Base-by-base conservation (phyloP, 2,329 filamentous ascomycete species). In the Monosporascus sp. region DNA sequence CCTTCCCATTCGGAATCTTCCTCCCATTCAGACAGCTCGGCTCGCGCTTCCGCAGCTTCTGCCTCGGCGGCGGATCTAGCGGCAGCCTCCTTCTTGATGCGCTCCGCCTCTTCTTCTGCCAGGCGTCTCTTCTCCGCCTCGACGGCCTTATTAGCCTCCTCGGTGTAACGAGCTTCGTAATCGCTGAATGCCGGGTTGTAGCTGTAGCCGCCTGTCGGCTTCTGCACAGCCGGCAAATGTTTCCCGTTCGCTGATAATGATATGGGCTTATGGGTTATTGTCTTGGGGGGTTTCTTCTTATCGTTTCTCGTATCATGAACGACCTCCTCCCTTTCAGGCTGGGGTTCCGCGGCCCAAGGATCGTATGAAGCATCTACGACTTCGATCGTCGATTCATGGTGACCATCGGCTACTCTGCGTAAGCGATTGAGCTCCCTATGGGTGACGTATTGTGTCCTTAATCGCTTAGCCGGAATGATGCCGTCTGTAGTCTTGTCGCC, bases 1-100 rank as follows among this genome's bases (percentile, higher is more conserved):
- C 89, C 89, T 70, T 92, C 93, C 91, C 91, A 97, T 16, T 90
- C 91, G 47, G 89, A 94, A 67, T 96, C 92, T 63, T 93, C 89
- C 55, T 95, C 91, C 77, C 84, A 93, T 69, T 84, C 84, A 0
- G 83, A 86, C 54, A 87, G 65, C 49, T 86, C 80, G 3, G 81
- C 81, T 48, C 80, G 83, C 57, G 83, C 81, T 64, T 90, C 85
- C 0, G 85, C 86, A 17, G 89, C 88, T 49, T 91, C 87, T 2
- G 88, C 86, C 61, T 88, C 83, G 2, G 87, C 89, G 19, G 87
- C 85, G 9, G 87, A 92, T 43, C 76, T 76, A 14, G 83, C 84
- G 0, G 86, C 82, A 19, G 88, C 83, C 64, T 91, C 89, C 60
- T 82, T 74, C 63, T 80, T 85, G 58, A 87, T 73, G 31, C 80